Base-by-base conservation (phyloP, 306 rosid genomes). In the Clitoria ternatea region DNA sequence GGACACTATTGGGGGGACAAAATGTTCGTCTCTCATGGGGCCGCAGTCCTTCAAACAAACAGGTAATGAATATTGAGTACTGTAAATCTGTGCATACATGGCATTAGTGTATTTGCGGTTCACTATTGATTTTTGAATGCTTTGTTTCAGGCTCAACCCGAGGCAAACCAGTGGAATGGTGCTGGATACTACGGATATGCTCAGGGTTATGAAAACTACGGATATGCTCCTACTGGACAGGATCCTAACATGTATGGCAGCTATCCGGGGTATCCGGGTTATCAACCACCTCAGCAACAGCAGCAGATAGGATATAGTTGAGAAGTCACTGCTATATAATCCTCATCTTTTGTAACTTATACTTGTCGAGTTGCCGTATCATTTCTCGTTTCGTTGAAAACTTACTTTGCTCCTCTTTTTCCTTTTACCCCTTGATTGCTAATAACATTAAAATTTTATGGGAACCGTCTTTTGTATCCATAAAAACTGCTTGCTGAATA, bases 1-100 rank as follows among this genome's bases (percentile, higher is more conserved):
- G 97, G 69, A 83, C 89, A 0, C 70, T 27, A 24, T 45, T 94
- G 75, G 99, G 99, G 49, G 97, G 95, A 66, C 97, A 90, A 74
- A 94, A 75, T 49, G 92, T 94, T 24, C 87, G 99, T 11, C 95
- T 94, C 52, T 90, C 99, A 45, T 94, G 99, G 99, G 99, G 99
- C 32, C 99, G 96, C 12, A 94, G 96, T 72, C 99, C 97, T 80
- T 55, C 99, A 37, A 94, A 89, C 86, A 94, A 94, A 78, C 97
- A 87, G 97, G 99, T 91, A 59, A 40, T 43, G n/a, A n/a, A n/a
- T 52, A 19, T 30, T 2, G 3, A 40, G 53, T 12, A 20, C 37
- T 56, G 47, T 29, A 26, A 18, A 7, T 56, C 6, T 52, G 17
- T 45, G 12, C 33, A 39, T 39, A 22, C 13, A 29, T 50, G 18